phyloP scores from a whole-genome alignment of 2,329 filamentous ascomycete species.

The Fusarium sp. region DNA sequence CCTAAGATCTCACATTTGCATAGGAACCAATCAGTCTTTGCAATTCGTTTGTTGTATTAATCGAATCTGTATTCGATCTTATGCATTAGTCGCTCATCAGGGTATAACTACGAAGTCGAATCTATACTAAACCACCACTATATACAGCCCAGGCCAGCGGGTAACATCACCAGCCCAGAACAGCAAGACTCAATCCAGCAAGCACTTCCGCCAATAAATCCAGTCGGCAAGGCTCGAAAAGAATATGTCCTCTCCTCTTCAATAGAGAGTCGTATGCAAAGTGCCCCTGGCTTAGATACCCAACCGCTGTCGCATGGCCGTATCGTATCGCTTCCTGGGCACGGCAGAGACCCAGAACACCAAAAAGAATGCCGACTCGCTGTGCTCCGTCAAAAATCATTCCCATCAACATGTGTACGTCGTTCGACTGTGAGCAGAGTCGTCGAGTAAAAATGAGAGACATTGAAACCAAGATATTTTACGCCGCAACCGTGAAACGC shows the following conservation, averaged over 20 bases:
- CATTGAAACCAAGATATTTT: conserved; percentile 40
- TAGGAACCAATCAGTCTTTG: background rate
- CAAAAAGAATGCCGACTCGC: conserved; percentile 33
- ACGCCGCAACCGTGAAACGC: conserved; percentile 42
- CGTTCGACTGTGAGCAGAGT: conserved; percentile 41
- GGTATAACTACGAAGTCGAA: conserved; percentile 51
- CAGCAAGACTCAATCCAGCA: conserved; percentile 35
- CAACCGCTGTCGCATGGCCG: conserved; percentile 28
- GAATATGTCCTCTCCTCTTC: conserved; percentile 16
- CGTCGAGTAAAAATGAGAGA: conserved; percentile 43
- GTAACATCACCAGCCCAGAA: conserved; percentile 17
- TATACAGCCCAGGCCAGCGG: conserved; percentile 38
- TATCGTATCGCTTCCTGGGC: conserved; percentile 19
- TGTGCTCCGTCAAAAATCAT: conserved; percentile 40
- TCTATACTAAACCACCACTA: conserved; percentile 46
- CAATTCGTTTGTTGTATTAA: conserved; percentile 29
- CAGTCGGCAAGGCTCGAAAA: conserved; percentile 23
- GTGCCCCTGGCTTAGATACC: conserved; percentile 36
- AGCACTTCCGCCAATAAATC: conserved; percentile 32
- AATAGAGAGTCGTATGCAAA: conserved; percentile 37
- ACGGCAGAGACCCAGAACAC: conserved; percentile 12
- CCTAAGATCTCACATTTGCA: background rate
- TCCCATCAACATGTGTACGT: conserved; percentile 43
- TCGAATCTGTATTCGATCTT: conserved; percentile 41
- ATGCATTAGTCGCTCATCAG: conserved; percentile 48